phyloP scores from a whole-genome alignment of 2,329 filamentous ascomycete genomes.

The Albifimbria verrucaria region DNA sequence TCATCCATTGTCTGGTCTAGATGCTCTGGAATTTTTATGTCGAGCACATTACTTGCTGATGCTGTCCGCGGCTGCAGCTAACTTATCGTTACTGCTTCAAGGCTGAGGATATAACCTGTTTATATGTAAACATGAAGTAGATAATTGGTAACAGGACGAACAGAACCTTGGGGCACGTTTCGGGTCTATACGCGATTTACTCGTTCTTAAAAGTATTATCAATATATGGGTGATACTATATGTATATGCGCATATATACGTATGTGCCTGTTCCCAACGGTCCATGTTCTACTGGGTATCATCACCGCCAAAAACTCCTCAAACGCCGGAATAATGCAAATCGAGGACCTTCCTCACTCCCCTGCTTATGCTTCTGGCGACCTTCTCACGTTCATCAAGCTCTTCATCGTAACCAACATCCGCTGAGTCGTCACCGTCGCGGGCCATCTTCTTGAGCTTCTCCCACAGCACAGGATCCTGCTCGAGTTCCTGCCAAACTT shows the following conservation, averaged over 20 bases:
- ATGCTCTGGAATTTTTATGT: no score
- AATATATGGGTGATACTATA: neutral
- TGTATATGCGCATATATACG: no score
- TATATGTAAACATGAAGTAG: no score
- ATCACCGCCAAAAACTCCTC: neutral
- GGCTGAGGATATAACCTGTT: no score
- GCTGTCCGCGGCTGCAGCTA: no score
- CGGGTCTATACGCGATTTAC: no score
- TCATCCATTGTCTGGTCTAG: no score
- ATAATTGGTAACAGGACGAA: no score
- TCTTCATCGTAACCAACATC: constrained; percentile 15
- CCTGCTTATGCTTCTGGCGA: constrained; percentile 11
- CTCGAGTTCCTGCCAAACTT: constrained; percentile 58
- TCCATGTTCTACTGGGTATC: constrained; percentile 1
- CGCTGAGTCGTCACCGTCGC: constrained; percentile 25
- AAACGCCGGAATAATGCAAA: neutral
- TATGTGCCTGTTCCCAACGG: neutral
- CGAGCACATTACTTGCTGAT: no score
- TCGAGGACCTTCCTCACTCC: constrained; percentile 5
- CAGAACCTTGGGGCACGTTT: no score
- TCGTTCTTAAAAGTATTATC: no score
- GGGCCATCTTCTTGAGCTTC: constrained; percentile 38
- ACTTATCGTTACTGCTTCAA: no score
- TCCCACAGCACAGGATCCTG: constrained; percentile 43
- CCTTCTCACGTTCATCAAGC: constrained; percentile 14